phyloP scores from a whole-genome alignment of 129 eudicot species.

The Pseudognaphalium luteoalbum region DNA sequence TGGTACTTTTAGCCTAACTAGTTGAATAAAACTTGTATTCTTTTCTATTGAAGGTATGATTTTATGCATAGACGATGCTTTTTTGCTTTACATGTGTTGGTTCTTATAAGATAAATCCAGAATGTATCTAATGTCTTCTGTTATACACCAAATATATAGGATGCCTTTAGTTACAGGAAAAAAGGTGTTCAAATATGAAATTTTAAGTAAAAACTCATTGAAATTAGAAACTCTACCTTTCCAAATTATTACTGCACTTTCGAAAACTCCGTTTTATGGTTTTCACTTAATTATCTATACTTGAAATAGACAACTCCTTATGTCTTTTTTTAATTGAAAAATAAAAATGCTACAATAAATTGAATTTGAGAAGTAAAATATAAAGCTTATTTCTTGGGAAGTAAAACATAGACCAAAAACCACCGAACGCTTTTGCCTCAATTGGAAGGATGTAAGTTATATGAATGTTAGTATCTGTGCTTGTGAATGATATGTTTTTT shows the following conservation, averaged over 20 bases:
- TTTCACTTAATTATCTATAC: background rate
- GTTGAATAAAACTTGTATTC: background rate
- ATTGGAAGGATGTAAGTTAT: background rate
- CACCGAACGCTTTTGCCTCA: background rate
- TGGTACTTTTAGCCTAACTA: constrained; percentile 20
- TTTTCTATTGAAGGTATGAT: background rate
- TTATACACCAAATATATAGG: background rate
- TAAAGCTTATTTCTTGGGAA: constrained; percentile 1
- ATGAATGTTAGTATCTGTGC: background rate
- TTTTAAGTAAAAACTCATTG: background rate
- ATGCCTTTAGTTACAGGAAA: background rate
- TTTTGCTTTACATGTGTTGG: constrained; percentile 3
- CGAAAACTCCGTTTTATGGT: background rate
- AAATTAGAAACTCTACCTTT: background rate
- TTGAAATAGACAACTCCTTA: no score
- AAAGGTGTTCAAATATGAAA: background rate
- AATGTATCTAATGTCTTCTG: background rate
- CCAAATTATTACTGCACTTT: background rate
- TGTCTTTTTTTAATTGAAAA: no score
- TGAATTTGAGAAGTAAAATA: background rate
- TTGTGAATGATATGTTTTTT: background rate
- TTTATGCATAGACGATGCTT: background rate
- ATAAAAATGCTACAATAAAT: background rate
- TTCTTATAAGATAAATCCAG: background rate
- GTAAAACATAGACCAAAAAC: constrained; percentile 1